phyloP scores from a whole-genome alignment of 2,329 filamentous ascomycete genomes.

The Exutisphaerella laricina region DNA sequence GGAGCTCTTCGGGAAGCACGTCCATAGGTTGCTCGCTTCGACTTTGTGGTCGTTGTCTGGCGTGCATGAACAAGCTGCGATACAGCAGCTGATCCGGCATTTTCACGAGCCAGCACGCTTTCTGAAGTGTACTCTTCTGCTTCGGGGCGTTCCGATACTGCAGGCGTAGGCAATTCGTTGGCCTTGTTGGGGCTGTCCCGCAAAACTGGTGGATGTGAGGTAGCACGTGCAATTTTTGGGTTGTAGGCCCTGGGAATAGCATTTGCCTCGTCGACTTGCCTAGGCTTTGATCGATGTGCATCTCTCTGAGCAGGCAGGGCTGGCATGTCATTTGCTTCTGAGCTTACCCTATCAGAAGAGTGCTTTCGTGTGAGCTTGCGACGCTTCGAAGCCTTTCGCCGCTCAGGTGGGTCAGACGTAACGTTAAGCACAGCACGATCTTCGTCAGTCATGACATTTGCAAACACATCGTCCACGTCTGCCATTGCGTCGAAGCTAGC shows the following conservation, averaged over 20 bases:
- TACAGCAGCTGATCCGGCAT: constrained; percentile 33
- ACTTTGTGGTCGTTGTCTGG: constrained; percentile 3
- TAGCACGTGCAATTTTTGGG: not conserved
- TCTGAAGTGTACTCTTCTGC: constrained; percentile 18
- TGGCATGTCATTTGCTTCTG: not conserved
- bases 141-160: constrained; percentile 14
- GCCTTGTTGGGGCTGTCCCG: constrained; percentile 26
- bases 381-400: constrained; percentile 15
- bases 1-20: constrained; percentile 14
- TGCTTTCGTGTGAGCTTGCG: constrained; percentile 12
- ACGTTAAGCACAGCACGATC: constrained; percentile 33
- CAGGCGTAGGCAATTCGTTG: constrained; percentile 19
- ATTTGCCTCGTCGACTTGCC: too few species aligned
- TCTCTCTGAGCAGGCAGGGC: not conserved
- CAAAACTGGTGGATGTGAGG: constrained; percentile 10
- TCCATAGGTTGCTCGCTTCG: constrained; percentile 18
- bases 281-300: too few species aligned
- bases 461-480: constrained; percentile 30
- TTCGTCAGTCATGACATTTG: constrained; percentile 33
- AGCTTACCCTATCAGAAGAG: not conserved
- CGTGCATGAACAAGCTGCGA: constrained; percentile 26
- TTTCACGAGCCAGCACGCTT: constrained; percentile 31
- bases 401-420: constrained; percentile 19
- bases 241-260: too few species aligned
- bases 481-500: constrained; percentile 23